These are phyloP conservation scores for Neurospora discreta DNA, from an alignment of 495 filamentous ascomycete genomes.

Conservation along the genomic window DNA sequence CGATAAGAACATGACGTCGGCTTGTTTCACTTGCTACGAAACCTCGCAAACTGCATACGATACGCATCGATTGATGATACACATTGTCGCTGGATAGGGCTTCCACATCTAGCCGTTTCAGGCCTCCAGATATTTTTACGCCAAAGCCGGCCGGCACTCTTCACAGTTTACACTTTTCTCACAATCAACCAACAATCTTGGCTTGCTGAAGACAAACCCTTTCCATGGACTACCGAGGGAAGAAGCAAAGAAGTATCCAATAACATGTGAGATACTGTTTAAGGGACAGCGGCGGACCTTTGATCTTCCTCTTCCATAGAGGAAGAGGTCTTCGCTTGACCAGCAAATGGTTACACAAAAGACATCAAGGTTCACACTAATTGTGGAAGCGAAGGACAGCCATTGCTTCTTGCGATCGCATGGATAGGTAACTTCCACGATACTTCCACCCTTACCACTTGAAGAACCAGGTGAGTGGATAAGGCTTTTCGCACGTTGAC, in stretches of 20 bases:
- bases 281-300: background rate
- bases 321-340: background rate
- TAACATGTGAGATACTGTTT: background rate
- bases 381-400: background rate
- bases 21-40: background rate
- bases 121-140: background rate
- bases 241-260: background rate
- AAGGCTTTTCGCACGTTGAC: background rate
- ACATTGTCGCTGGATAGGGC: background rate
- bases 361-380: background rate
- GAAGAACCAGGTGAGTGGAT: background rate
- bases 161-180: background rate
- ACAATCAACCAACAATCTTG: background rate
- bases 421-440: background rate
- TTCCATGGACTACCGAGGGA: background rate
- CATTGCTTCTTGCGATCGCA: background rate
- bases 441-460: too few species aligned
- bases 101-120: background rate
- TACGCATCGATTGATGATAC: background rate
- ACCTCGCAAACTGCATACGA: constrained; percentile 5
- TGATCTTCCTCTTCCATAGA: background rate
- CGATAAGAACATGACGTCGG: constrained; percentile 17
- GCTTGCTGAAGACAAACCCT: background rate
- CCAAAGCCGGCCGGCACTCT: background rate
- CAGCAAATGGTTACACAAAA: background rate